Evolutionary conservation across 2,329 filamentous ascomycete species (phyloP), one percentile per base, ranked within the genome.

Genomic region (Bipolaris cookei): DNA sequence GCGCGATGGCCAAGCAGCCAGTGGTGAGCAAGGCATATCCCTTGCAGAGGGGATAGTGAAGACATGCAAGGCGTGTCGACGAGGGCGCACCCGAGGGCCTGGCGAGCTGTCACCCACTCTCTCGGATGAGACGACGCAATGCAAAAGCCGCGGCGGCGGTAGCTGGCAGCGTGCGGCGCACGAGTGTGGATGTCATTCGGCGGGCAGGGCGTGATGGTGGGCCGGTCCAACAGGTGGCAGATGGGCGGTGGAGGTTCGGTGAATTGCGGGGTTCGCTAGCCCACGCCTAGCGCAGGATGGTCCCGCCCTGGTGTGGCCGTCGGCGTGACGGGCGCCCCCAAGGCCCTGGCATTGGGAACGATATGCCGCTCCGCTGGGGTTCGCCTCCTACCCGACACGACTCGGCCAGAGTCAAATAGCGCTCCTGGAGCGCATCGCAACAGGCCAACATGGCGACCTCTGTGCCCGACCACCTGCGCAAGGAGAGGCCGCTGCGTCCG

Each of bases 361-460:
- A 60, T 51, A 55, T 62, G 51, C 62, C 62, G 59, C 58, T 42
- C 59, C 38, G 57, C 57, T 62, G 59, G 59, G 57, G 60, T 62
- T 62, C 57, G 59, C 59, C 57, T 57, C 51, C 54, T 60, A 47
- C 51, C 55, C 50, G 47, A 60, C 59, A 57, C 57, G 56, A 62
- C 56, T 54, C 49, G 49, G 16, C 32, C 37, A 49, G 25, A 49
- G 51, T 58, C 51, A 39, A 32, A 38, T 58, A 54, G 55, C 47
- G 42, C 45, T 45, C 16, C 39, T 28, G 38, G 23, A 49, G 45
- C 42, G 49, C 30, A 46, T 41, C 38, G 23, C 46, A 44, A 51
- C n/a, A 38, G n/a, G 28, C 38, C 46, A 57, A 28, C 32, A 64
- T 63, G 58, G 44, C 56, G 20, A 48, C 61, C 49, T 53, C 44